Percentiles rank a stretch among this genome's conserved stretches.
These are phyloP conservation scores for Penicillium olsonii DNA, from an alignment of 2,329 filamentous ascomycete species.

Conservation along the genomic window DNA sequence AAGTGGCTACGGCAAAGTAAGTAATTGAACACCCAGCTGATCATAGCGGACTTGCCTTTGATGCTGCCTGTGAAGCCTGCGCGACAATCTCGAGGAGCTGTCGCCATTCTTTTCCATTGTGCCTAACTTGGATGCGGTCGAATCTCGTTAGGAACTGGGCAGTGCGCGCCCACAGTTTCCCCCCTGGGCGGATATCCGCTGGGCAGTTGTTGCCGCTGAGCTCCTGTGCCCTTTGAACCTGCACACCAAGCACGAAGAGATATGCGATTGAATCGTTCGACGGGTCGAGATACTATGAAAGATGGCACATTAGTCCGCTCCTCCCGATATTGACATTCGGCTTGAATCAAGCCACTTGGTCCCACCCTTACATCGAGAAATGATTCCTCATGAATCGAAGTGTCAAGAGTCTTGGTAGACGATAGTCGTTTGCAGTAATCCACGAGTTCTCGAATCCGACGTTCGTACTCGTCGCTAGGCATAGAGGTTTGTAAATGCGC, in stretches of 20 bases:
- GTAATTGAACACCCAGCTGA: slow-evolving; percentile 6
- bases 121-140: slow-evolving; percentile 47
- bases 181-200: slow-evolving; percentile 46
- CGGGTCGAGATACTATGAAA: slow-evolving; percentile 50
- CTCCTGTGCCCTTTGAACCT: slow-evolving; percentile 45
- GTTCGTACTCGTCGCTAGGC: slow-evolving; percentile 47
- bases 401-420: slow-evolving; percentile 34
- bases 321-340: background rate
- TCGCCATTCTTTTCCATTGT: slow-evolving; percentile 44
- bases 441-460: slow-evolving; percentile 42
- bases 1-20: slow-evolving; percentile 33
- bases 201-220: slow-evolving; percentile 36
- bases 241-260: slow-evolving; percentile 54
- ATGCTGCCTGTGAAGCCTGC: slow-evolving; percentile 33
- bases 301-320: background rate
- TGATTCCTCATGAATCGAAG: slow-evolving; percentile 31
- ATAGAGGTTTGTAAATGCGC: slow-evolving; percentile 37
- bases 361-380: slow-evolving; percentile 37
- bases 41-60: slow-evolving; percentile 32
- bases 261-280: slow-evolving; percentile 61
- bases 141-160: slow-evolving; percentile 57
- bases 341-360: background rate
- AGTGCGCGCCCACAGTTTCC: slow-evolving; percentile 52
- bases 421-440: slow-evolving; percentile 39
- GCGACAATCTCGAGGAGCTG: slow-evolving; percentile 38